Base-by-base conservation (phyloP, 192 early-diverging fungal genomes). In the Phlyctochytrium arcticum region DNA sequence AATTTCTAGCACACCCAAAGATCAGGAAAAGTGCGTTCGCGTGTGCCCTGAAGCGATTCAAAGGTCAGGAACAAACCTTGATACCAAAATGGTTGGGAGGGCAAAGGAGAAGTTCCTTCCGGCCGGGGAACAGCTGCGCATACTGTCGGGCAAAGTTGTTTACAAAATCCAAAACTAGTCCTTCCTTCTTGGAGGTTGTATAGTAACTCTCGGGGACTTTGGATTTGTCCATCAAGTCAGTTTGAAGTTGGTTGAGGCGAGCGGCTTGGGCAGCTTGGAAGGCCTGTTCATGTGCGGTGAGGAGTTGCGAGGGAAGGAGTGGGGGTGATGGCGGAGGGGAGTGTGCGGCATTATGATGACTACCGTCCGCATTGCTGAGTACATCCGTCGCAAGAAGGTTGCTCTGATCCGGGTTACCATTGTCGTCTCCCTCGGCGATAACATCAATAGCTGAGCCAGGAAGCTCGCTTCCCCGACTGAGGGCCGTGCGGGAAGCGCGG, bases 91-190 rank as follows among this genome's bases (percentile, higher is more conserved):
- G 80, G 51, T 85, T 85, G 17, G 56, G 31, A 6, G 75, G 80
- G 27, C 36, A 65, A 26, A 83, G 46, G 27, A 78, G 30, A 48
- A 85, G 48, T 34, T 79, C 79, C 54, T 79, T 83, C 15, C 83
- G 54, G 9, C 77, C 79, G 7, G 83, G 79, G 65, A 74, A 85
- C 33, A 82, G 65, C 65, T 83, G 80, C 12, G 64, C 60, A 57
- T 85, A 85, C 65, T 85, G 83, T 8, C 80, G 62, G 37, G 71
- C 67, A 60, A 85, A 85, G 51, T 85, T 85, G 27, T 74, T 74
- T 4, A 83, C 75, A 62, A 80, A 85, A 60, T 85, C 61, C 34
- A 81, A 49, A 15, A 82, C 62, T 23, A 71, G 29, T 26, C 33
- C 49, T 61, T 85, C 83, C 65, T 80, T 81, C 47, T 67, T 57